Evolutionary conservation across 1,139 yeast genomes (phyloP).

Genomic region (Yamadazyma diospyri): DNA sequence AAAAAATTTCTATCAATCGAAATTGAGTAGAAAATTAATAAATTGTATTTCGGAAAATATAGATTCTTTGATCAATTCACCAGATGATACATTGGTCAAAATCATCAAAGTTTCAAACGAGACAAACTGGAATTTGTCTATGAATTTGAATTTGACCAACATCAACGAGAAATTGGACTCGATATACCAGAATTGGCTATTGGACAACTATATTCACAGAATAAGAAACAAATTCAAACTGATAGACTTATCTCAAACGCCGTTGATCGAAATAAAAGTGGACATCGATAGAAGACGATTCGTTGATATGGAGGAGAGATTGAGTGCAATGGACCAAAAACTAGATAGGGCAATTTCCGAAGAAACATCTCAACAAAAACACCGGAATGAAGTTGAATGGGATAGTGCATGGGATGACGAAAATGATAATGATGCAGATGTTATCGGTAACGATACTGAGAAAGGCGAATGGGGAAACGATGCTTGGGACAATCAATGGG

Average conservation of each 20-base stretch:
- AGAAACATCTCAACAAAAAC: constrained; percentile 11
- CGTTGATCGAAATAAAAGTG: constrained; percentile 14
- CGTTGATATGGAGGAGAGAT: constrained; percentile 12
- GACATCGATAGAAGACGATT: constrained; percentile 10
- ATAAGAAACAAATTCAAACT: constrained; percentile 18
- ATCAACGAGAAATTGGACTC: constrained; percentile 22
- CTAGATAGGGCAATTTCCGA: constrained; percentile 14
- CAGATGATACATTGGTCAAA: constrained; percentile 18
- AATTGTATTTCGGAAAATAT: constrained; percentile 30
- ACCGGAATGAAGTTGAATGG: constrained; percentile 21
- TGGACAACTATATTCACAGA: constrained; percentile 24
- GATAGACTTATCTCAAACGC: constrained; percentile 9
- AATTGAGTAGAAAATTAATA: constrained; percentile 29
- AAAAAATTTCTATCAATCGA: constrained; percentile 26
- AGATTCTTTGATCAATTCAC: constrained; percentile 18
- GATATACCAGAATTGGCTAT: constrained; percentile 29
- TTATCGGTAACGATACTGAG: constrained; percentile 1
- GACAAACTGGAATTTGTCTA: constrained; percentile 30
- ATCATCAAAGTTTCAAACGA: constrained; percentile 22
- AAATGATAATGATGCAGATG: neutral
- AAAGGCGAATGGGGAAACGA: constrained; percentile 2
- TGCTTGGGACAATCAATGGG: constrained; percentile 13
- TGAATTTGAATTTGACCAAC: constrained; percentile 11
- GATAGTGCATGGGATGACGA: constrained; percentile 14
- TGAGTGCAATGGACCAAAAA: constrained; percentile 15